Percentiles rank a stretch among this genome's conserved stretches.
phyloP scores from a whole-genome alignment of 2,329 filamentous ascomycete genomes.

The Torrubiellomyces zombiae region DNA sequence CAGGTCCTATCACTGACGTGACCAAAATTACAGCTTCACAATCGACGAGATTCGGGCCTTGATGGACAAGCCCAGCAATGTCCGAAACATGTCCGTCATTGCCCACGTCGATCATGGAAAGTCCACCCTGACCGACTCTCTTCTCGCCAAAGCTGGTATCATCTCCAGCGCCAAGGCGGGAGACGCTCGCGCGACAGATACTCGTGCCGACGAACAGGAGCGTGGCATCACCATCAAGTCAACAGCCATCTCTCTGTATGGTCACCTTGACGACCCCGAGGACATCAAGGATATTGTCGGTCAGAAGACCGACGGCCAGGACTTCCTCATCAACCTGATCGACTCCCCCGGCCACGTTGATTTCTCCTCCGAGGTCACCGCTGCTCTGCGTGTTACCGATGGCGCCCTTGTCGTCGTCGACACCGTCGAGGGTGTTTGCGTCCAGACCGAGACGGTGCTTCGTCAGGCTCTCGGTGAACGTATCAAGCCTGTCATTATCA shows the following conservation, averaged over 20 bases:
- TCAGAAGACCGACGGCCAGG: slow-evolving; percentile 75
- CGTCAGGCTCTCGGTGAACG: slow-evolving; percentile 98
- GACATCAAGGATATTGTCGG: slow-evolving; percentile 89
- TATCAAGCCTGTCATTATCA: slow-evolving; percentile 98
- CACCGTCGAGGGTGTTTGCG: slow-evolving; percentile 98
- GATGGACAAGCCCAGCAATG: slow-evolving; percentile 66
- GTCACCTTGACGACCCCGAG: slow-evolving; percentile 60
- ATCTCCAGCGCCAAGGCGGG: slow-evolving; percentile 96
- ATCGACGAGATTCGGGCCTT: slow-evolving; percentile 74
- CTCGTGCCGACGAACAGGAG: slow-evolving; percentile 93
- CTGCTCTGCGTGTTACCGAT: slow-evolving; percentile 98
- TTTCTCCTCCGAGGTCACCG: slow-evolving; percentile 99
- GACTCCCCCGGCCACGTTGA: slow-evolving; percentile 99
- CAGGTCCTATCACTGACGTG: too few relatives aligned
- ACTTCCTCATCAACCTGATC: slow-evolving; percentile 99
- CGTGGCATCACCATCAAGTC: slow-evolving; percentile 99
- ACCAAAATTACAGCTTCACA: slow-evolving; percentile 63
- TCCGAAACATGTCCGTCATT: slow-evolving; percentile 99
- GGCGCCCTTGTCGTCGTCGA: slow-evolving; percentile 99
- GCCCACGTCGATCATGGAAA: slow-evolving; percentile 99
- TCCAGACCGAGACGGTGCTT: slow-evolving; percentile 98
- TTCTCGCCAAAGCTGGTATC: slow-evolving; percentile 98
- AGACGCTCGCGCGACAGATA: slow-evolving; percentile 91
- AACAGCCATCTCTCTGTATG: slow-evolving; percentile 97
- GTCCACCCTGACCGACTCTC: slow-evolving; percentile 97